Evolutionary conservation across 495 filamentous ascomycete genomes (phyloP).

Genomic region (Penicillium angulare): DNA sequence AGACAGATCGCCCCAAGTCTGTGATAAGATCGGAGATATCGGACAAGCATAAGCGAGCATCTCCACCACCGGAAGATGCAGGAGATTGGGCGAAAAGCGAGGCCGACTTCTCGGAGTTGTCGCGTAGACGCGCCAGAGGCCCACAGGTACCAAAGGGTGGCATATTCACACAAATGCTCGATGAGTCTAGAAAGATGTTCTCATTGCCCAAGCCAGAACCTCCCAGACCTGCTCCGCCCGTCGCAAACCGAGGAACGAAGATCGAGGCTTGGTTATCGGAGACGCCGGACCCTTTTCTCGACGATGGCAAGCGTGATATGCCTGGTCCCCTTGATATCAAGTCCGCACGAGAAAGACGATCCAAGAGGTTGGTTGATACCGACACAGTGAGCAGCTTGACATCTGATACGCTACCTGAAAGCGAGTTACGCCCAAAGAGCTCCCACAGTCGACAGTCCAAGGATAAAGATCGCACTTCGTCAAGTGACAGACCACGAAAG

Average conservation of each 20-base stretch:
- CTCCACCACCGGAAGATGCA: constrained; percentile 30
- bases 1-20: constrained; percentile 5
- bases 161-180: constrained; percentile 49
- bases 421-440: constrained; percentile 28
- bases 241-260: constrained; percentile 43
- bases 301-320: constrained; percentile 45
- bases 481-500: constrained; percentile 13
- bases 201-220: constrained; percentile 50
- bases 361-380: constrained; percentile 23
- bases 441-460: constrained; percentile 26
- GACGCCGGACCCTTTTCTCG: constrained; percentile 71
- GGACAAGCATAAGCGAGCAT: constrained; percentile 25
- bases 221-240: constrained; percentile 41
- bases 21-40: constrained; percentile 23
- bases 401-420: constrained; percentile 23
- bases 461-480: constrained; percentile 19
- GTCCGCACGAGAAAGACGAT: constrained; percentile 27
- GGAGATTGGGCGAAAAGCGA: constrained; percentile 44
- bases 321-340: constrained; percentile 46
- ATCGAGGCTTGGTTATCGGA: constrained; percentile 77
- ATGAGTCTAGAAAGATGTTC: constrained; percentile 55
- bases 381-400: constrained; percentile 11
- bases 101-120: constrained; percentile 46
- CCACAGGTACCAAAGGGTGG: constrained; percentile 45
- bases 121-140: constrained; percentile 37